A percentile compares a stretch with the other conserved stretches of the same genome.
These are phyloP conservation scores for Baudoinia panamericana DNA, from an alignment of 495 filamentous ascomycete genomes.

Conservation along the genomic window DNA sequence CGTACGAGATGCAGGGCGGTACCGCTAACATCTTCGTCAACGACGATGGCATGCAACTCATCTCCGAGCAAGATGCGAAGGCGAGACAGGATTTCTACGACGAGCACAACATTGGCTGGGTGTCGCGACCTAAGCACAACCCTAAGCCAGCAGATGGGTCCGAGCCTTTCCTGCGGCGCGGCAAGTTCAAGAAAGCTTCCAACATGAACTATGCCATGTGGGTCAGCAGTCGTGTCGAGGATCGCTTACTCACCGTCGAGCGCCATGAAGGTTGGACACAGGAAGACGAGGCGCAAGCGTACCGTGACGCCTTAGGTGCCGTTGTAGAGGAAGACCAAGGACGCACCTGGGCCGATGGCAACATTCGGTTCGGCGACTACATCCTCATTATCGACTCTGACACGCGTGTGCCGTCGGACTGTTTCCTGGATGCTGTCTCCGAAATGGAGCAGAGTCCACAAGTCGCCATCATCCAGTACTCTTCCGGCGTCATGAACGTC, in stretches of 20 bases:
- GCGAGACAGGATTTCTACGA: constrained; percentile 45
- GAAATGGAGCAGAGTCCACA: constrained; percentile 37
- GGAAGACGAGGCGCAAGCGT: constrained; percentile 25
- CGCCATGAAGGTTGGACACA: constrained; percentile 24
- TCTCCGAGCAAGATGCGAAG: constrained; percentile 40
- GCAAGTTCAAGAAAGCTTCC: constrained; percentile 60
- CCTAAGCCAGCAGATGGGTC: constrained; percentile 31
- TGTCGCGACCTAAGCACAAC: constrained; percentile 40
- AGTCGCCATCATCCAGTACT: constrained; percentile 37
- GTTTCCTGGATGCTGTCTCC: constrained; percentile 35
- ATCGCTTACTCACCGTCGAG: constrained; percentile 33
- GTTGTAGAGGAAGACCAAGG: constrained; percentile 23
- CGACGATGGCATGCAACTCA: constrained; percentile 36
- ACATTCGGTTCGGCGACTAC: constrained; percentile 31
- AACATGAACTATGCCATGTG: constrained; percentile 60
- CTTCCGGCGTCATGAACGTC: constrained; percentile 38
- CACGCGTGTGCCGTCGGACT: constrained; percentile 35
- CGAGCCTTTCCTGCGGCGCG: constrained; percentile 40
- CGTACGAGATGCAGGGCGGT: constrained; percentile 48
- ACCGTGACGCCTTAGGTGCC: constrained; percentile 18
- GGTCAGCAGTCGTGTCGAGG: constrained; percentile 46
- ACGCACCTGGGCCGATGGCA: constrained; percentile 29
- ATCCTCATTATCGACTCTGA: constrained; percentile 33
- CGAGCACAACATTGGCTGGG: constrained; percentile 32
- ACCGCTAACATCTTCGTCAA: constrained; percentile 39